Evolutionary conservation across 495 filamentous ascomycete genomes (phyloP), one percentile per base, ranked within the genome.

Genomic region (Penicillium tannophilum): DNA sequence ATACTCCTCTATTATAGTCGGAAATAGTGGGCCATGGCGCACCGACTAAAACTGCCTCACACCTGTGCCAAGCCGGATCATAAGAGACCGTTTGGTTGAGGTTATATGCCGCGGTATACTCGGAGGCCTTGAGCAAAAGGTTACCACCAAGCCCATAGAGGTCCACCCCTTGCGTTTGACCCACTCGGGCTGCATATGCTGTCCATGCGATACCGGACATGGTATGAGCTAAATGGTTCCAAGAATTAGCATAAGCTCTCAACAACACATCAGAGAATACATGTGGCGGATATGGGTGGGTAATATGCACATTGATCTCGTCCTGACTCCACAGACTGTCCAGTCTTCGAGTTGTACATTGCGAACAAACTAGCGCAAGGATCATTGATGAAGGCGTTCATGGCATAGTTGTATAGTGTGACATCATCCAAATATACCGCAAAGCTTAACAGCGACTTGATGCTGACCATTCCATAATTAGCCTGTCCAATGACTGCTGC

Each of bases 341-440:
- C 33, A 1, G 33, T 36, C 10, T 6, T 12, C 4, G 33, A 9
- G 0, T 36, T 36, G 12, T 36, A 36, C 33, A 36, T 36, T 6
- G 33, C 33, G 33, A 36, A 36, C 0, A 36, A 2, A 12, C 33
- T 12, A 12, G 66, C 71, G 39, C 72, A 77, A 4, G 61, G 67
- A 31, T 70, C 71, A 26, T 73, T 52, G 58, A 56, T 72, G 54
- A 56, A 69, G 0, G 65, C 60, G 49, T 70, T 52, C 1, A 75
- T 43, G 3, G 72, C 74, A 49, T 68, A 69, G 31, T 73, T 75
- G 45, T 72, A 73, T 58, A 74, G 51, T 10, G 58, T 51, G 20
- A 75, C 66, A 52, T 76, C 74, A 17, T 77, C 69, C 12, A 76
- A 60, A 51, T 77, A 77, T 10, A 75, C 71, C 5, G 72, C 68